Percentiles rank a stretch among this genome's conserved stretches.
These are phyloP conservation scores for Acer campestre DNA, from an alignment of 345 rosid species.

Conservation along the genomic window DNA sequence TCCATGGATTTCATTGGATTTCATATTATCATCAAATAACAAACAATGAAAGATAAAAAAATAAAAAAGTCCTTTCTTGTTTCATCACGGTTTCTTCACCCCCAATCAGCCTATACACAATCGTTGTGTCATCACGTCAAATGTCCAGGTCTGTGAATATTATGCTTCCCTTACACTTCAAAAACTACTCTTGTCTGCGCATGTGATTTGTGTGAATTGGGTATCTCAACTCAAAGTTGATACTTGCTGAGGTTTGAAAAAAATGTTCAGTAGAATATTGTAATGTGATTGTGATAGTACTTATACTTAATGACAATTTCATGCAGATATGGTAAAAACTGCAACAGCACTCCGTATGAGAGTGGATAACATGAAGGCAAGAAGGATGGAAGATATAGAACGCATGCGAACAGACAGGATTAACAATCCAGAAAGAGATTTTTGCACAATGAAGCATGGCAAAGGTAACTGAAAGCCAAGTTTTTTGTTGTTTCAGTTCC, in stretches of 20 bases:
- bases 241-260: not conserved
- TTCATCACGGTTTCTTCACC: slow-evolving; percentile 68
- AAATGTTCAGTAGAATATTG: not conserved
- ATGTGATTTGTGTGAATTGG: not conserved
- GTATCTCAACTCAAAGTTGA: not conserved
- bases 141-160: slow-evolving; percentile 43
- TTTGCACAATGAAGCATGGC: slow-evolving; percentile 24
- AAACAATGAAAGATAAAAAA: too few species aligned
- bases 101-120: slow-evolving; percentile 29
- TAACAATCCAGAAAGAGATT: slow-evolving; percentile 32
- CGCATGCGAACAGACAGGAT: slow-evolving; percentile 35
- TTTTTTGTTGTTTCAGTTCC: slow-evolving; percentile 16
- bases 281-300: not conserved
- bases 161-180: not conserved
- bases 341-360: slow-evolving; percentile 59
- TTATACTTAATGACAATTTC: slow-evolving; percentile 10
- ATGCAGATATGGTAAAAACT: slow-evolving; percentile 59
- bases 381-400: slow-evolving; percentile 35
- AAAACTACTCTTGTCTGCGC: not conserved
- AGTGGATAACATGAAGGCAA: slow-evolving; percentile 42
- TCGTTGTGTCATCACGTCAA: slow-evolving; percentile 39
- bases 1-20: too few species aligned
- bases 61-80: slow-evolving; percentile 36
- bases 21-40: too few species aligned
- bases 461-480: slow-evolving; percentile 31